These are phyloP conservation scores for Trichoderma aggressivum DNA, from an alignment of 2,329 filamentous ascomycete genomes.

Conservation along the genomic window DNA sequence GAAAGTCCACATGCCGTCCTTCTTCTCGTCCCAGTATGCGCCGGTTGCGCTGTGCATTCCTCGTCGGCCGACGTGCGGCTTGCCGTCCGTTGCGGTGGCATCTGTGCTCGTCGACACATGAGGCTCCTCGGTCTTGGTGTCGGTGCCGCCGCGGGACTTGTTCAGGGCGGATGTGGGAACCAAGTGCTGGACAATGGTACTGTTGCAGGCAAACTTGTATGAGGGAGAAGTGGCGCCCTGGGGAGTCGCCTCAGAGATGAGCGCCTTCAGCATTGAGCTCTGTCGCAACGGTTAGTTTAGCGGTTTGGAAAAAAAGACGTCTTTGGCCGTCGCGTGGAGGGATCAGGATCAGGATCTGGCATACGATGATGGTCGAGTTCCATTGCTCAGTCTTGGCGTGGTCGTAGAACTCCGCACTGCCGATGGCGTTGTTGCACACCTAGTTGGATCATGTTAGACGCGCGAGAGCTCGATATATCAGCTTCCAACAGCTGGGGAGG, in stretches of 20 bases:
- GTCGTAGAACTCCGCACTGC: constrained; percentile 74
- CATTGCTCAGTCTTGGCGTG: constrained; percentile 80
- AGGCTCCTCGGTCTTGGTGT: constrained; percentile 48
- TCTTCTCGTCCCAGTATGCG: constrained; percentile 88
- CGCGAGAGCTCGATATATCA: neutral
- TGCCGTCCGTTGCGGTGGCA: constrained; percentile 57
- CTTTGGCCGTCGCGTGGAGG: constrained; percentile 12
- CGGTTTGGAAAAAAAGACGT: neutral
- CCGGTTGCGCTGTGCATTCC: constrained; percentile 88
- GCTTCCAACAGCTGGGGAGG: neutral
- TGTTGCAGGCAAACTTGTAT: constrained; percentile 96
- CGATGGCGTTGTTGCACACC: constrained; percentile 80
- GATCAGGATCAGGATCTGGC: constrained; percentile 28
- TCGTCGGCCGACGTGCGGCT: constrained; percentile 74
- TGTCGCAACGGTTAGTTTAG: constrained; percentile 33
- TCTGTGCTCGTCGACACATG: constrained; percentile 54
- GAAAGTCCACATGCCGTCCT: constrained; percentile 85
- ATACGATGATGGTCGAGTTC: constrained; percentile 91
- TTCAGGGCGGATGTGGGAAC: constrained; percentile 63
- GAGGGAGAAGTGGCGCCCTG: constrained; percentile 54
- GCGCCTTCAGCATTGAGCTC: constrained; percentile 72
- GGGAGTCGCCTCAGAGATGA: constrained; percentile 71
- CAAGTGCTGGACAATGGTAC: constrained; percentile 95
- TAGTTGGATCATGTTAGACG: constrained; percentile 35
- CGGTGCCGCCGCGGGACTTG: constrained; percentile 53